These are phyloP conservation scores for Cladosporium velox DNA, from an alignment of 2,329 filamentous ascomycete species.

Conservation along the genomic window DNA sequence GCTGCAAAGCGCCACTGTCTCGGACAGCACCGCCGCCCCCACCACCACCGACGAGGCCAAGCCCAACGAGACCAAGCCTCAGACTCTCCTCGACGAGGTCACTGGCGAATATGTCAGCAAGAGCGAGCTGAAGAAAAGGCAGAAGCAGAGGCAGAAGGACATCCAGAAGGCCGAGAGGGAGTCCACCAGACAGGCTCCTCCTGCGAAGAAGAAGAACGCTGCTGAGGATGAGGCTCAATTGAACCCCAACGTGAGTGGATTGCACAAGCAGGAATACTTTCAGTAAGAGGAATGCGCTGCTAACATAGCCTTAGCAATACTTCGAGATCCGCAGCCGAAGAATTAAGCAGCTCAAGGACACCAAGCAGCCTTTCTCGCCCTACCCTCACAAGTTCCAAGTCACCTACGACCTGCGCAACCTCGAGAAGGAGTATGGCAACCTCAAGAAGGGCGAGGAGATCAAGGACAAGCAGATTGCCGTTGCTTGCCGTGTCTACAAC, in stretches of 20 bases:
- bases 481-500: conserved; percentile 87
- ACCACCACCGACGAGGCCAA: conserved; percentile 15
- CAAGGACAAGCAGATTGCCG: conserved; percentile 71
- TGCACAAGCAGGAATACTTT: background rate
- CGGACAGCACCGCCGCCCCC: conserved; percentile 30
- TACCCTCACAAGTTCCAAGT: conserved; percentile 95
- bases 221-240: conserved; percentile 71
- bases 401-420: conserved; percentile 78
- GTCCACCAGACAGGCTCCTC: conserved; percentile 59
- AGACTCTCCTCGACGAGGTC: conserved; percentile 84
- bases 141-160: conserved; percentile 86
- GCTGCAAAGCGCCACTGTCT: conserved; percentile 38
- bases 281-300: background rate
- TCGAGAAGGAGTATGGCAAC: conserved; percentile 72
- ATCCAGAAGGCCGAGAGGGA: conserved; percentile 87
- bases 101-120: conserved; percentile 77
- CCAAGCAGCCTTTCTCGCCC: conserved; percentile 69
- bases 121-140: conserved; percentile 78
- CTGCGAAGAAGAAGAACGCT: conserved; percentile 59
- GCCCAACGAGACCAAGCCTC: conserved; percentile 29
- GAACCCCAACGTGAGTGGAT: conserved; percentile 66
- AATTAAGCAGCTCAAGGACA: conserved; percentile 74
- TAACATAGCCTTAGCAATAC: conserved; percentile 65
- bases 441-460: conserved; percentile 86
- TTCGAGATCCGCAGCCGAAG: conserved; percentile 90